Percentiles rank a stretch among this genome's conserved stretches.
phyloP scores from a whole-genome alignment of 768 basidiomycete species.

The Xerocomus brunneocitrinus region DNA sequence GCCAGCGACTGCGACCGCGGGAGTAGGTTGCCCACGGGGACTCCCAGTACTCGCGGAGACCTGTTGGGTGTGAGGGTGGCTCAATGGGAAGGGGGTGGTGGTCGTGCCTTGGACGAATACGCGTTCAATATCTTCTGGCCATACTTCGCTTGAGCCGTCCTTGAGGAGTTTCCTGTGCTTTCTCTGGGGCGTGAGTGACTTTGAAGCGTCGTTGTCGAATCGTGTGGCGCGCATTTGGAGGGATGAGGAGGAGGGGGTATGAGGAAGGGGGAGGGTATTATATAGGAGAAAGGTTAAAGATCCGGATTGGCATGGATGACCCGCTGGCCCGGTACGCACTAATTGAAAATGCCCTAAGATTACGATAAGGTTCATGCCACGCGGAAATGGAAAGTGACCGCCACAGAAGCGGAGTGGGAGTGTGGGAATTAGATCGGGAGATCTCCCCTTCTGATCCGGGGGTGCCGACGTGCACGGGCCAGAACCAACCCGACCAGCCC shows the following conservation, averaged over 20 bases:
- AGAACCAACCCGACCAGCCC: slow-evolving; percentile 6
- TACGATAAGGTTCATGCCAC: too few relatives aligned
- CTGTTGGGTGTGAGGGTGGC: slow-evolving; percentile 31
- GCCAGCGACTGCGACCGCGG: slow-evolving; percentile 73
- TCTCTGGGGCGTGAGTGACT: slow-evolving; percentile 58
- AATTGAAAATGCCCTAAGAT: slow-evolving; percentile 28
- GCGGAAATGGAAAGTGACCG: slow-evolving; percentile 43
- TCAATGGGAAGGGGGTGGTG: background rate
- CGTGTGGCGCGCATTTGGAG: slow-evolving; percentile 24
- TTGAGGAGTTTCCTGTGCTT: slow-evolving; percentile 84
- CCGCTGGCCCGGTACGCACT: slow-evolving; percentile 24
- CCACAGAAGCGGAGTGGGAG: slow-evolving; percentile 44
- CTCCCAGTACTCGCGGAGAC: slow-evolving; percentile 73
- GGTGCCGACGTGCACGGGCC: slow-evolving; percentile 12
- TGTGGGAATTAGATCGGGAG: slow-evolving; percentile 17
- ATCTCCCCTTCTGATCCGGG: slow-evolving; percentile 25
- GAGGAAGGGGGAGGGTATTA: slow-evolving; percentile 22
- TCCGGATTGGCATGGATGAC: slow-evolving; percentile 36
- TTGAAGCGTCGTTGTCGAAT: slow-evolving; percentile 21
- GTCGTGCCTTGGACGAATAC: slow-evolving; percentile 66
- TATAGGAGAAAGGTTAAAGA: slow-evolving; percentile 43
- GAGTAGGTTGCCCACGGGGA: slow-evolving; percentile 79
- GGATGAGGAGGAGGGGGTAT: slow-evolving; percentile 2
- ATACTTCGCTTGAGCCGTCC: slow-evolving; percentile 73
- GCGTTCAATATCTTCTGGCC: slow-evolving; percentile 75